Evolutionary conservation across 495 filamentous ascomycete species (phyloP).

Genomic region (Massariosphaeria phaeospora): DNA sequence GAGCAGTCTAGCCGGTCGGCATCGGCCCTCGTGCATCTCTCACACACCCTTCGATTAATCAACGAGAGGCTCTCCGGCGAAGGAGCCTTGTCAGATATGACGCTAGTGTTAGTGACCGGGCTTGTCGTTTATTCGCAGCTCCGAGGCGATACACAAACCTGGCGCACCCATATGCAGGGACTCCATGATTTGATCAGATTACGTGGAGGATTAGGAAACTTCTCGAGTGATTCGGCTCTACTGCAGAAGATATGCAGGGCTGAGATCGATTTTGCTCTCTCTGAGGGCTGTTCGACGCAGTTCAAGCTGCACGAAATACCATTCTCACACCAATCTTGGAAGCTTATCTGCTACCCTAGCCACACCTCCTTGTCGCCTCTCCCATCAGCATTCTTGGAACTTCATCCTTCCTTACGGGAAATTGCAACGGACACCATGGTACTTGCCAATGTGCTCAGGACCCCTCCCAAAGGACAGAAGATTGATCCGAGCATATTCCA

Average conservation of each 20-base stretch:
- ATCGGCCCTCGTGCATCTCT: background rate
- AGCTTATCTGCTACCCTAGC: too few relatives aligned
- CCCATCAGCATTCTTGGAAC: too few relatives aligned
- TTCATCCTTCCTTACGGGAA: too few relatives aligned
- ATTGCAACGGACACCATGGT: too few relatives aligned
- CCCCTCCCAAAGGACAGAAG: too few relatives aligned
- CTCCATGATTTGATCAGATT: background rate
- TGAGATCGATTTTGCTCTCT: background rate
- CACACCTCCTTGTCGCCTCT: too few relatives aligned
- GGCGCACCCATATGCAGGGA: background rate
- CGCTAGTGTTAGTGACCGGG: background rate
- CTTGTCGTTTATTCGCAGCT: background rate
- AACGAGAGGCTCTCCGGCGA: background rate
- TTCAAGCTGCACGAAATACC: too few relatives aligned
- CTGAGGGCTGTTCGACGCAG: too few relatives aligned
- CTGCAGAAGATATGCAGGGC: background rate
- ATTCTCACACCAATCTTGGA: too few relatives aligned
- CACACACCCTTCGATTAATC: background rate
- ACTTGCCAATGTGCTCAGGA: too few relatives aligned
- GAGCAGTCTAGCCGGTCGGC: background rate
- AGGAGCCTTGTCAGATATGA: background rate
- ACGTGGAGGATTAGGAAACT: background rate
- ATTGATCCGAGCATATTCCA: too few relatives aligned
- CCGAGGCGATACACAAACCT: background rate
- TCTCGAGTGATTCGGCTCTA: background rate